These are phyloP conservation scores for Aspergillus fijiensis DNA, from an alignment of 2,329 filamentous ascomycete genomes.

Conservation along the genomic window DNA sequence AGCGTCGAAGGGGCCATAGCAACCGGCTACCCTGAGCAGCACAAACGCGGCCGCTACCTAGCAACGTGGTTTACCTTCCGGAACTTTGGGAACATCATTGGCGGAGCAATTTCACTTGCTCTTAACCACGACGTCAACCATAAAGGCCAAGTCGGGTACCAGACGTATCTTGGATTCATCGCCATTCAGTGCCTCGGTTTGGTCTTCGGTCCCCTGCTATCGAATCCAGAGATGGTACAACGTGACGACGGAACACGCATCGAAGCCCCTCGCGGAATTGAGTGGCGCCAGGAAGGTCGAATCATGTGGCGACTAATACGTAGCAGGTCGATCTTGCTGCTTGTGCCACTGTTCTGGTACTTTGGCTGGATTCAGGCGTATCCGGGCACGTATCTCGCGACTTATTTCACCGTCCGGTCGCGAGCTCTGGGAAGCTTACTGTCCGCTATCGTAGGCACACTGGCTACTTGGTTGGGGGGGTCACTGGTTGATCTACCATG, in stretches of 20 bases:
- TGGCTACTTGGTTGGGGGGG: conserved; percentile 41
- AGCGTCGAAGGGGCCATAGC: conserved; percentile 44
- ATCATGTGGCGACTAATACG: too few relatives aligned
- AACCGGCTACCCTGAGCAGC: conserved; percentile 39
- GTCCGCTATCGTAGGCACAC: conserved; percentile 41
- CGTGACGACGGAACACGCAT: conserved; percentile 44
- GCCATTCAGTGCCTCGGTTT: conserved; percentile 50
- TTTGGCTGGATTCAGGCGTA: conserved; percentile 43
- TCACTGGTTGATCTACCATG: conserved; percentile 15
- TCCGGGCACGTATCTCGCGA: conserved; percentile 43
- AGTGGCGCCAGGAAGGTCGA: too few relatives aligned
- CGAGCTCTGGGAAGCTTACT: conserved; percentile 41
- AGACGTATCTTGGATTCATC: conserved; percentile 49
- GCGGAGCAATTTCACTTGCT: conserved; percentile 52
- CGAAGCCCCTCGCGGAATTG: too few relatives aligned
- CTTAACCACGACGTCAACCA: conserved; percentile 45
- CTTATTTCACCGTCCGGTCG: conserved; percentile 46
- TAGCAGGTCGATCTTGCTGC: conserved; percentile 36
- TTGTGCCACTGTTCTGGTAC: conserved; percentile 37
- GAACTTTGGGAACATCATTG: conserved; percentile 48
- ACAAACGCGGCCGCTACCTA: conserved; percentile 25
- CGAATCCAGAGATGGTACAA: conserved; percentile 47
- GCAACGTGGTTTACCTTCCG: conserved; percentile 45
- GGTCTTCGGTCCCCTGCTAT: conserved; percentile 45
- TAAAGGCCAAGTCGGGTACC: conserved; percentile 22